Evolutionary conservation across 2,329 filamentous ascomycete species (phyloP), one percentile per base, ranked within the genome.

Genomic region (Hypoxylon sp.): DNA sequence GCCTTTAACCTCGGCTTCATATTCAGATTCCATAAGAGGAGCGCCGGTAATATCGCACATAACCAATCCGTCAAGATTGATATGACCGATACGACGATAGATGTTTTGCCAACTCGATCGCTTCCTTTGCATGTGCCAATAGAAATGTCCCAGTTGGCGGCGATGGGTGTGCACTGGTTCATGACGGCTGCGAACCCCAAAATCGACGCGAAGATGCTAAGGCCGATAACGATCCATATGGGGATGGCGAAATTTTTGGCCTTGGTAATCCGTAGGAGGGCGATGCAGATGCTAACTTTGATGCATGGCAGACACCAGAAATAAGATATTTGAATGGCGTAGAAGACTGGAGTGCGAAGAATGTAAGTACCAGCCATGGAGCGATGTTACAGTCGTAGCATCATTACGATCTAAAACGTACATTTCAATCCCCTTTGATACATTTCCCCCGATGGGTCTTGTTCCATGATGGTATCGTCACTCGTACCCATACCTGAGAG

Each of bases 201-300:
- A 19, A 61, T 29, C 0, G 64, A 46, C 17, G 42, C 55, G n/a
- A 70, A 37, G 8, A 61, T 15, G 39, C 61, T 70, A 31, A 70
- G n/a, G 27, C 60, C 15, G 19, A 73, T 71, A 29, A 70, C 39
- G 11, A 46, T 5, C 72, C 72, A 72, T 11, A 73, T 15, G 11
- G 70, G 68, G 15, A 71, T 62, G 2, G 64, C 59, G 37, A 67
- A 72, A 42, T 54, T 62, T 57, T 66, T 70, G 10, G 56, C 29
- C n/a, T 24, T 46, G 13, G 70, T 62, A 50, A 73, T 65, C 10
- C 72, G 66, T 15, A 73, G 31, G 10, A 73, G 68, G 32, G 70
- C 66, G 35, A 63, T 55, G 54, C 72, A 71, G 31, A 73, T 65
- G 44, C 68, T 71, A 19, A 52, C 17, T 52, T 72, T 73, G 68